Evolutionary conservation across 371 early-diverging fungal species (phyloP), one percentile per base, ranked within the genome.

Genomic region (Mortierella polycephala): DNA sequence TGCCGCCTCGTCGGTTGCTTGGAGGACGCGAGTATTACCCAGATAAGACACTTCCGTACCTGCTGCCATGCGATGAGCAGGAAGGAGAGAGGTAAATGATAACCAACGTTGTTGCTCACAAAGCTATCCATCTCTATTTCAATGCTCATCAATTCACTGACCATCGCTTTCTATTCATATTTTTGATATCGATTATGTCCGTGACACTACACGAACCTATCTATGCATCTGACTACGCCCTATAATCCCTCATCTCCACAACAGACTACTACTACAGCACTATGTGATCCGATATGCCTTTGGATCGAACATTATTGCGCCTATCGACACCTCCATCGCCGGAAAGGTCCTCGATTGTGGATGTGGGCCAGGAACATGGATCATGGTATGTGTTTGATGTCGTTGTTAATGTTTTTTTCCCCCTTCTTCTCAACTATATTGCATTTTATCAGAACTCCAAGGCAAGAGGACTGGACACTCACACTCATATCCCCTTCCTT

Each of bases 41-140:
- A 21, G 80, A 79, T 39, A 72, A 66, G 62, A 79, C 80, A 0
- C 56, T 79, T 14, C 80, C 80, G 13, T 79, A 79, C 63, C 73
- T 79, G 12, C 23, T 79, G 67, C 80, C 80, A 2, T 79, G 80
- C 39, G 80, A 79, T 53, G 80, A 79, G 60, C 80, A 79, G 45
- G 80, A 79, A 42, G 54, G 73, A 7, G 80, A 79, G 21, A 62
- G 80, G 80, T 72, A 72, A 54, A 30, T 30, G 7, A n/a, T 16
- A 53, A 53, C n/a, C 0, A 39, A 16, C 46, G 5, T 46, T 13
- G 16, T 13, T 13, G 46, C 16, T 46, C 16, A 16, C 11, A 16
- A 46, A 13, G 46, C 46, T 46, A 46, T 46, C 16, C 16, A 46
- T 46, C 46, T 13, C 5, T 46, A 56, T 18, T 23, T 42, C 13